Evolutionary conservation across 306 rosid genomes (phyloP).

Genomic region (Prunus davidiana): DNA sequence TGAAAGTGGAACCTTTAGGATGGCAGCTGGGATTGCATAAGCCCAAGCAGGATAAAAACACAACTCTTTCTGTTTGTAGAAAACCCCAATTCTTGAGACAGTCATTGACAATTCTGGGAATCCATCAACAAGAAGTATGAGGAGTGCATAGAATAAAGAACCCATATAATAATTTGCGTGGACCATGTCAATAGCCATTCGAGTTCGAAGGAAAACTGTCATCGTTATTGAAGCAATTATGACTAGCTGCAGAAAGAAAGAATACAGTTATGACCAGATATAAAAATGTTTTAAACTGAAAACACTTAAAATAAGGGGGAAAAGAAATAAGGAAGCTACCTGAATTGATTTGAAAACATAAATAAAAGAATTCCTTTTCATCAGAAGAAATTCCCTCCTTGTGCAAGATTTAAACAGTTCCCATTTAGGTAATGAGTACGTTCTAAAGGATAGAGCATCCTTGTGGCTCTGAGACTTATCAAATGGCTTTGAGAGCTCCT

Average conservation of each 20-base stretch:
- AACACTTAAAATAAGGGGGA: background rate
- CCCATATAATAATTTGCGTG: slow-evolving; percentile 68
- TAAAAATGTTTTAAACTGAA: background rate
- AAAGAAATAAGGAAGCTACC: slow-evolving; percentile 34
- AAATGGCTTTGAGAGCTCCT: slow-evolving; percentile 48
- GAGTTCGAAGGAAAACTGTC: slow-evolving; percentile 72
- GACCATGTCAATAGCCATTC: slow-evolving; percentile 36
- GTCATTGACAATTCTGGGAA: slow-evolving; percentile 74
- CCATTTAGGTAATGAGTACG: slow-evolving; percentile 61
- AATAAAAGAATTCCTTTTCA: slow-evolving; percentile 70
- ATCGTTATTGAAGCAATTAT: slow-evolving; percentile 65
- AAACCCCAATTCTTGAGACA: slow-evolving; percentile 44
- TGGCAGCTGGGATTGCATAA: slow-evolving; percentile 33
- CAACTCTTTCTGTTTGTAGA: slow-evolving; percentile 34
- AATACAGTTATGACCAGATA: background rate
- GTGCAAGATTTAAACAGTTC: slow-evolving; percentile 65
- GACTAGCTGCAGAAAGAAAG: slow-evolving; percentile 46
- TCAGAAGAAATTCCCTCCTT: slow-evolving; percentile 70
- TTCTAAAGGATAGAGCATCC: slow-evolving; percentile 45
- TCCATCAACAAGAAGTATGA: slow-evolving; percentile 73
- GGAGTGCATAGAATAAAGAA: slow-evolving; percentile 58
- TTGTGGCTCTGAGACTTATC: slow-evolving; percentile 58
- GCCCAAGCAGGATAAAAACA: slow-evolving; percentile 53
- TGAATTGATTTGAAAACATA: slow-evolving; percentile 68
- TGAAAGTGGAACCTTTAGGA: slow-evolving; percentile 39